Conservation (phyloP, 2,329 filamentous ascomycete genomes). For the Apiospora rasikravindrae region DNA sequence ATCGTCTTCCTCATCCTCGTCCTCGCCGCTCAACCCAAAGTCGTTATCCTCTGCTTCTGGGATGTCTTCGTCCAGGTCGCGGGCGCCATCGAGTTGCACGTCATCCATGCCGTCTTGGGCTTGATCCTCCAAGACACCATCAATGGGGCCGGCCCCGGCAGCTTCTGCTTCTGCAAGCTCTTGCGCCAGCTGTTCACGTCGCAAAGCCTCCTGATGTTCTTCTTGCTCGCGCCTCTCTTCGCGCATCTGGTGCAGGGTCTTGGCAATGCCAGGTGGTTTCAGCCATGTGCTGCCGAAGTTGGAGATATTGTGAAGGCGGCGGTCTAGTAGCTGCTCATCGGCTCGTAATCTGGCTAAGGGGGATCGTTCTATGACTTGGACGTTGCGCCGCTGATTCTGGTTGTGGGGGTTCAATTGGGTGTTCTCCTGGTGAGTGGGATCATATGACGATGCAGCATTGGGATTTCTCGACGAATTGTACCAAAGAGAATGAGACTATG, state of each 20-base stretch:
- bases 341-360: slow-evolving; percentile 71
- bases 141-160: slow-evolving; percentile 34
- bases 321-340: slow-evolving; percentile 78
- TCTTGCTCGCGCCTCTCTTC: slow-evolving; percentile 90
- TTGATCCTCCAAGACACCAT: slow-evolving; percentile 8
- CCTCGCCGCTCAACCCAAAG: slow-evolving; percentile 54
- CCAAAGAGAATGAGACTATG: slow-evolving; percentile 75
- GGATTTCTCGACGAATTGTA: slow-evolving; percentile 69
- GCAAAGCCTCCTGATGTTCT: slow-evolving; percentile 78
- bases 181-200: slow-evolving; percentile 72
- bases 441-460: slow-evolving; percentile 32
- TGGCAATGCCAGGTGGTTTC: slow-evolving; percentile 82
- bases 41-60: slow-evolving; percentile 66
- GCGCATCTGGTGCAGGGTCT: slow-evolving; percentile 87
- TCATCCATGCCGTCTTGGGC: slow-evolving; percentile 58
- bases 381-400: slow-evolving; percentile 33
- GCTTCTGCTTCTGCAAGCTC: slow-evolving; percentile 76
- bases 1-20: slow-evolving; percentile 43
- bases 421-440: slow-evolving; percentile 33
- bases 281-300: slow-evolving; percentile 92
- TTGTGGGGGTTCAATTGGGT: slow-evolving; percentile 35
- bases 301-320: slow-evolving; percentile 80
- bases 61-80: slow-evolving; percentile 75
- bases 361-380: slow-evolving; percentile 54
- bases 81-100: slow-evolving; percentile 59